Percentiles rank a stretch among this genome's conserved stretches.
These are phyloP conservation scores for Trametes elegans DNA, from an alignment of 768 basidiomycete genomes.

Conservation along the genomic window DNA sequence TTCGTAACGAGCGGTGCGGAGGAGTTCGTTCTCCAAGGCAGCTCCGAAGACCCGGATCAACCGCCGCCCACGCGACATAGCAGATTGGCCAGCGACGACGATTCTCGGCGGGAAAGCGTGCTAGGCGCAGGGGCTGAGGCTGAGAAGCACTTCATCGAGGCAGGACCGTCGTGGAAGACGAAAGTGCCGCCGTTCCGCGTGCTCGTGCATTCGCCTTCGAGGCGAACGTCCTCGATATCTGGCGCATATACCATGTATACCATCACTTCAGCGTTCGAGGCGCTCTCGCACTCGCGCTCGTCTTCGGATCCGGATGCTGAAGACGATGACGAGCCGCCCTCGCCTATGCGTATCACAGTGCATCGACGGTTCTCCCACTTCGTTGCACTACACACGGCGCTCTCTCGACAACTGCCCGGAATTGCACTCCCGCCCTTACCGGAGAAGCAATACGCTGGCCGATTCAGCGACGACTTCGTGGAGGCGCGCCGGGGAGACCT, in stretches of 20 bases:
- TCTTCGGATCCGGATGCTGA: constrained; percentile 13
- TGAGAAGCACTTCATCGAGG: constrained; percentile 69
- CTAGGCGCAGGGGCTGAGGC: constrained; percentile 39
- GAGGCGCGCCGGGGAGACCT: constrained; percentile 80
- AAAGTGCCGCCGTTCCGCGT: constrained; percentile 73
- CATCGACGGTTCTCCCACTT: constrained; percentile 86
- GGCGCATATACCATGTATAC: constrained; percentile 74
- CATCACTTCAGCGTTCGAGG: constrained; percentile 70
- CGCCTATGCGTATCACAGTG: constrained; percentile 64
- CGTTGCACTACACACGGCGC: constrained; percentile 68
- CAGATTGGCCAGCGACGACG: constrained; percentile 37
- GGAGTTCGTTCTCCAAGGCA: constrained; percentile 75
- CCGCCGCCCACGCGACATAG: constrained; percentile 32
- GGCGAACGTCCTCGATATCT: constrained; percentile 61
- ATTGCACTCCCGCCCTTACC: constrained; percentile 80
- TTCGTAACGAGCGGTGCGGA: constrained; percentile 88
- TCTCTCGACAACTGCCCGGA: constrained; percentile 68
- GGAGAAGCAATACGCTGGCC: constrained; percentile 80
- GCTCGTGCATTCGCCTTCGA: constrained; percentile 79
- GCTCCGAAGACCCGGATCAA: constrained; percentile 32
- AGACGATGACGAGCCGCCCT: constrained; percentile 23
- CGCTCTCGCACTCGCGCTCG: constrained; percentile 22
- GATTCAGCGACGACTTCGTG: constrained; percentile 79
- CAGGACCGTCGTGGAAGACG: constrained; percentile 68
- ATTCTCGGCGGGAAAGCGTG: constrained; percentile 5